These are phyloP conservation scores for Cyphellophora europaea DNA, from an alignment of 2,329 filamentous ascomycete genomes.

Conservation along the genomic window DNA sequence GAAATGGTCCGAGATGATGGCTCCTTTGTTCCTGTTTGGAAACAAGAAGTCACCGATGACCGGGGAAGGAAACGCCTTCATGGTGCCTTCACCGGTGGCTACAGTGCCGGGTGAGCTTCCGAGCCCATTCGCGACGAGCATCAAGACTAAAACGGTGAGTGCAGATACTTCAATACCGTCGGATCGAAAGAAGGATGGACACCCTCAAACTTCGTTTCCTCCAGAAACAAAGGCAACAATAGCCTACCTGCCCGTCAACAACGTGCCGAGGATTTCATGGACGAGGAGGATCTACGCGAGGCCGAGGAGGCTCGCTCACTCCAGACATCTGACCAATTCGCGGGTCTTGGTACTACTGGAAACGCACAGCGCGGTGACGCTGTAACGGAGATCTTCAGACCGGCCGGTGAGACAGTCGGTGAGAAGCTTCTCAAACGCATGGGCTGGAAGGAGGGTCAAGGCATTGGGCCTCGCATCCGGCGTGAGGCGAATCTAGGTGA, in stretches of 20 bases:
- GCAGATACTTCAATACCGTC: conserved; percentile 92
- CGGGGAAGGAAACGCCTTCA: conserved; percentile 82
- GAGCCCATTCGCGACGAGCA: conserved; percentile 22
- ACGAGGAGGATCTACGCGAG: conserved; percentile 88
- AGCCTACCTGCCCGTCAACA: conserved; percentile 40
- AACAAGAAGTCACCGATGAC: conserved; percentile 94
- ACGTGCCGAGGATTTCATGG: conserved; percentile 89
- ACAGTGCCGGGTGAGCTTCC: conserved; percentile 74
- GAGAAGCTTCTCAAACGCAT: conserved; percentile 76
- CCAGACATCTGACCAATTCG: conserved; percentile 64
- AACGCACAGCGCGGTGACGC: conserved; percentile 42
- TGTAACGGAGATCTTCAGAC: conserved; percentile 63
- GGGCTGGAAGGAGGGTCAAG: conserved; percentile 94
- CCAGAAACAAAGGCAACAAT: conserved; percentile 66
- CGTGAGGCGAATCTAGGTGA: conserved; percentile 62
- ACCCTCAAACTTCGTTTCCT: conserved; percentile 84
- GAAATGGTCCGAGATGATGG: conserved; percentile 75
- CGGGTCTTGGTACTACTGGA: conserved; percentile 61
- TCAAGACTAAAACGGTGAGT: conserved; percentile 24
- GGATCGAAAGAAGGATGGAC: conserved; percentile 98
- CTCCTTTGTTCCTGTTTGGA: conserved; percentile 90
- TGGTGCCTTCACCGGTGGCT: conserved; percentile 93
- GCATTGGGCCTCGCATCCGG: conserved; percentile 77
- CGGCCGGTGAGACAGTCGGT: conserved; percentile 75
- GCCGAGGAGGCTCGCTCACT: conserved; percentile 68